Conservation (phyloP, 495 filamentous ascomycete species). For the Aspergillus hancockii region DNA sequence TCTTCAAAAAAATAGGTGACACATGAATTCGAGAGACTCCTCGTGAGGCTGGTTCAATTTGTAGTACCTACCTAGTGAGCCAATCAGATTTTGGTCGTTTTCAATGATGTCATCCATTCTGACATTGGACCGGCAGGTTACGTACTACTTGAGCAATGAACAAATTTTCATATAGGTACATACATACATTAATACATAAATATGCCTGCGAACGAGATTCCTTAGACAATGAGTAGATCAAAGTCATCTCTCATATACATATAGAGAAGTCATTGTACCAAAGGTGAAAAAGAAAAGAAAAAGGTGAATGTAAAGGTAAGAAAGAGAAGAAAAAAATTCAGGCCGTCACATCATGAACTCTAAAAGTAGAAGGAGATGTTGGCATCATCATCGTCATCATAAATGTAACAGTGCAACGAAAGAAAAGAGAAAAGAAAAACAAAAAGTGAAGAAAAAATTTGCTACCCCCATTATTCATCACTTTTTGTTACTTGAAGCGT, state of each 20-base stretch:
- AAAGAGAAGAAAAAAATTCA: conserved; percentile 4
- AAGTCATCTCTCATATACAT: conserved; percentile 24
- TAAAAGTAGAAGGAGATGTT: conserved; percentile 18
- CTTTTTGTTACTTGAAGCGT: not conserved
- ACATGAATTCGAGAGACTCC: no score
- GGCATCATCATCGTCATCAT: conserved; percentile 20
- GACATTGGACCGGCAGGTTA: no score
- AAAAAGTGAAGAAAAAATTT: conserved; percentile 8
- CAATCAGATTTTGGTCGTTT: no score
- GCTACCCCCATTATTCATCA: conserved; percentile 13
- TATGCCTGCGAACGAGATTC: conserved; percentile 33
- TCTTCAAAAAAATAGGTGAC: no score
- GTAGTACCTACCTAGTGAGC: no score
- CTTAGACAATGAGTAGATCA: conserved; percentile 31
- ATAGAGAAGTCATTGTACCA: conserved; percentile 14
- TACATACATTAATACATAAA: conserved; percentile 16
- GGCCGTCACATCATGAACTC: conserved; percentile 29
- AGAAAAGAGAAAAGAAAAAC: conserved; percentile 4
- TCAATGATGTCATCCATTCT: no score
- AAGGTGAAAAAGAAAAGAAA: conserved; percentile 3
- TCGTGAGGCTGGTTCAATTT: no score
- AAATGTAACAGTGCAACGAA: conserved; percentile 7
- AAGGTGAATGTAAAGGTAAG: no score
- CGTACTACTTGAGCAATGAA: no score
- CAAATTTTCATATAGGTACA: not conserved